Conservation (phyloP, 2,329 filamentous ascomycete species). For the Colletotrichum eremochloae region DNA sequence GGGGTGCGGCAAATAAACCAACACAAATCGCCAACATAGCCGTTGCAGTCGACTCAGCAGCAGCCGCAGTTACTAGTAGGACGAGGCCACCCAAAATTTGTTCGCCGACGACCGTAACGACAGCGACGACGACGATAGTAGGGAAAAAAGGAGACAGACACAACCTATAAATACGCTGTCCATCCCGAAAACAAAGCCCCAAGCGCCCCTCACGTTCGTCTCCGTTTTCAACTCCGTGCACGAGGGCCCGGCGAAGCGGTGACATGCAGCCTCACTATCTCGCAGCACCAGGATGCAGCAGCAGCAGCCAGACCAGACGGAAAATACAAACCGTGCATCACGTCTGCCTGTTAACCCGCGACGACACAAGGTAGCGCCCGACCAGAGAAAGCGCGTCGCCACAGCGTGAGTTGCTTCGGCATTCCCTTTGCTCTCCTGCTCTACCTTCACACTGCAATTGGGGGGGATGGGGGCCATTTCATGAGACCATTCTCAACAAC, state of each 20-base stretch:
- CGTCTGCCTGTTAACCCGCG: slow-evolving; percentile 65
- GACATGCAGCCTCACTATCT: slow-evolving; percentile 38
- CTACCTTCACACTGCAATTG: too few relatives aligned
- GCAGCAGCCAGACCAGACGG: slow-evolving; percentile 35
- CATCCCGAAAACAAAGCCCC: not conserved
- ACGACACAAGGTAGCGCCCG: slow-evolving; percentile 61
- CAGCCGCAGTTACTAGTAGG: not conserved
- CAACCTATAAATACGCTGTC: not conserved
- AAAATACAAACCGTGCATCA: slow-evolving; percentile 43
- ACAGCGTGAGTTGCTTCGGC: slow-evolving; percentile 58
- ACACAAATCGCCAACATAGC: not conserved
- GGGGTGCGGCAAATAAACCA: not conserved
- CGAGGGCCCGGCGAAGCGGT: slow-evolving; percentile 28
- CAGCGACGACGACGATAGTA: not conserved
- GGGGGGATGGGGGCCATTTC: too few relatives aligned
- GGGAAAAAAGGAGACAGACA: not conserved
- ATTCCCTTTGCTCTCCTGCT: not conserved
- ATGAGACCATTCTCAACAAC: not conserved
- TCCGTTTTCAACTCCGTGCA: not conserved
- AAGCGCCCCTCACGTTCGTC: not conserved
- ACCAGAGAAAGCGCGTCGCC: slow-evolving; percentile 62
- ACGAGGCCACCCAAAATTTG: not conserved
- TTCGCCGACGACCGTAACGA: not conserved
- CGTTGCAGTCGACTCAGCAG: not conserved
- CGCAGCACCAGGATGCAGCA: slow-evolving; percentile 41